phyloP scores from a whole-genome alignment of 805 yeast genomes.

The Cephaloascus albidus region DNA sequence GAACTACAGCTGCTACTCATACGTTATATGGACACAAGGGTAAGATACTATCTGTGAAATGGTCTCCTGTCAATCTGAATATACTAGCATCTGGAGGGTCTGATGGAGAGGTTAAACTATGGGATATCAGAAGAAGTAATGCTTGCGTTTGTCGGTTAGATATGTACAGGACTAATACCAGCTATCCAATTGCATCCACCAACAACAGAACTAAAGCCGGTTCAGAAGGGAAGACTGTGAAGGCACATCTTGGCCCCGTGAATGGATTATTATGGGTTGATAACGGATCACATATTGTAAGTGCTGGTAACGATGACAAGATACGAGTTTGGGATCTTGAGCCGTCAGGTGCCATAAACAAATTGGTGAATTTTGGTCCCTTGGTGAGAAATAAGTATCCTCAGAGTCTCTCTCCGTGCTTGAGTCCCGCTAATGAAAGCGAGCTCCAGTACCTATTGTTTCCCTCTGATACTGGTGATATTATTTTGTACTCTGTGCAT shows the following conservation, averaged over 20 bases:
- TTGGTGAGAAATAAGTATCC: constrained; percentile 54
- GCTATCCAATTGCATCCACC: constrained; percentile 8
- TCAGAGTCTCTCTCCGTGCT: constrained; percentile 38
- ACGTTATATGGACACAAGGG: constrained; percentile 57
- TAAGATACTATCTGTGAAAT: constrained; percentile 48
- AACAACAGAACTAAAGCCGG: constrained; percentile 7
- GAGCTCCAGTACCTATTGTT: constrained; percentile 51
- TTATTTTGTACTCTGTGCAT: constrained; percentile 44
- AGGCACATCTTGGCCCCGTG: constrained; percentile 72
- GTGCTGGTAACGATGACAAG: constrained; percentile 76
- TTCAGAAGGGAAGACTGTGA: constrained; percentile 25
- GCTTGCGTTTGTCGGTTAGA: constrained; percentile 60
- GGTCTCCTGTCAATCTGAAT: constrained; percentile 62
- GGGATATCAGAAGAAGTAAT: constrained; percentile 75
- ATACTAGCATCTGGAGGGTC: constrained; percentile 72
- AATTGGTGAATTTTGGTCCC: constrained; percentile 70
- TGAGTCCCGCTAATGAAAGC: constrained; percentile 43
- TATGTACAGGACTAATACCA: constrained; percentile 32
- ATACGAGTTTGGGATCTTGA: constrained; percentile 69
- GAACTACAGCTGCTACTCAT: constrained; percentile 68
- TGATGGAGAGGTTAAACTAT: constrained; percentile 70
- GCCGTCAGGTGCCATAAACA: constrained; percentile 41
- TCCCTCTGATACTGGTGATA: constrained; percentile 71
- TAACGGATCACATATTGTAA: constrained; percentile 49
- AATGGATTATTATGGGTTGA: constrained; percentile 75